phyloP scores from a whole-genome alignment of 139 green algal genomes.

The Chlamydomonas asymmetrica region DNA sequence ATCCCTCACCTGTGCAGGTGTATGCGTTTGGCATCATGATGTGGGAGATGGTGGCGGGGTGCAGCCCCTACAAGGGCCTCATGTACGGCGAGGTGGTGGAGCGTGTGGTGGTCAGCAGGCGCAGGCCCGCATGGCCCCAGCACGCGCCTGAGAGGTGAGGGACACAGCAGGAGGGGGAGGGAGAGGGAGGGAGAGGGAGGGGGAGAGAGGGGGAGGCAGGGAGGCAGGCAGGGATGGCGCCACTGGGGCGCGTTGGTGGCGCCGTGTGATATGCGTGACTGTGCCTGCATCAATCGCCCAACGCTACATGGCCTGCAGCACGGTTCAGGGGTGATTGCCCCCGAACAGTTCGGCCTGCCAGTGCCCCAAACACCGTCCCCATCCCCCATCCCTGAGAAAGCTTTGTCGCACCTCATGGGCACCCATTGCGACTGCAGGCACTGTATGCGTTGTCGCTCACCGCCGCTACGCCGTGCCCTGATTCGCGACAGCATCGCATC shows the following conservation, averaged over 20 bases:
- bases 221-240: neutral
- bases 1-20: too few relatives aligned
- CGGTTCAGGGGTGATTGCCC: neutral
- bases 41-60: slow-evolving; percentile 22
- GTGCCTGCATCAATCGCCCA: neutral
- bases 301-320: neutral
- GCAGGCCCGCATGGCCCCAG: slow-evolving; percentile 13
- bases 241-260: too few relatives aligned
- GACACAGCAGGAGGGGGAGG: neutral
- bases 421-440: too few relatives aligned
- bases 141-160: slow-evolving; percentile 7
- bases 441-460: too few relatives aligned
- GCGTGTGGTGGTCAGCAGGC: slow-evolving; percentile 22
- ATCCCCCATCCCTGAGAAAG: too few relatives aligned
- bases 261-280: too few relatives aligned
- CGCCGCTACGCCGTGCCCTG: too few relatives aligned
- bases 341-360: too few relatives aligned
- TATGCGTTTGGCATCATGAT: slow-evolving; percentile 24
- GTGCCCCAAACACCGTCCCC: too few relatives aligned
- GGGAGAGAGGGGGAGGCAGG: neutral
- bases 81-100: slow-evolving; percentile 37
- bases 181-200: neutral
- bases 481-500: too few relatives aligned
- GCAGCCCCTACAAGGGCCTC: slow-evolving; percentile 20
- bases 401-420: too few relatives aligned